Evolutionary conservation across 176 grass and related monocot genomes (phyloP).

Genomic region (Phragmites australis): DNA sequence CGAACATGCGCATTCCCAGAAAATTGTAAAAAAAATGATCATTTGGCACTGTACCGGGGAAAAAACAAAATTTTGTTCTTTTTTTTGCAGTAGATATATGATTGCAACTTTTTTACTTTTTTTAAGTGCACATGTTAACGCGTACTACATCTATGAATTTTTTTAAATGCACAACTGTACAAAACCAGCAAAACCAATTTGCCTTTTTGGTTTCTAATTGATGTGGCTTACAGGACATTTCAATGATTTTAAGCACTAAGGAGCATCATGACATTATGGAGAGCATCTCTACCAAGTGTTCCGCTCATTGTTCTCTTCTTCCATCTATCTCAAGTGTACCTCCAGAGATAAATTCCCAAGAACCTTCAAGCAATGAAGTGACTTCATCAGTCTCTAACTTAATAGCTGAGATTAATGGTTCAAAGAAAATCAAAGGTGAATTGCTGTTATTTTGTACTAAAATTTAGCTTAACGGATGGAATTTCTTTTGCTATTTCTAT

Average conservation of each 20-base stretch:
- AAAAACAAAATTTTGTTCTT: too few relatives aligned
- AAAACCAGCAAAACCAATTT: neutral
- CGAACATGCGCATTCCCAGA: neutral
- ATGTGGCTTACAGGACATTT: conserved; percentile 68
- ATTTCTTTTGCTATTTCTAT: conserved; percentile 19
- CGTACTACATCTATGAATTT: neutral
- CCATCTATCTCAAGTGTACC: conserved; percentile 58
- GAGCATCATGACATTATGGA: conserved; percentile 78
- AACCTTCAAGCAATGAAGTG: conserved; percentile 45
- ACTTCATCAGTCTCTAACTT: conserved; percentile 52
- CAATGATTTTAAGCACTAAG: conserved; percentile 86
- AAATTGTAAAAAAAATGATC: neutral
- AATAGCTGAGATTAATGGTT: conserved; percentile 59
- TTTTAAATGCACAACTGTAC: neutral
- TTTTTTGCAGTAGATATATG: neutral
- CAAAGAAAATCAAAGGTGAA: conserved; percentile 49
- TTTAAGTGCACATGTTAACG: neutral
- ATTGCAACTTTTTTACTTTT: neutral
- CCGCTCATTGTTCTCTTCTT: conserved; percentile 73
- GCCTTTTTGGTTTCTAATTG: conserved; percentile 35
- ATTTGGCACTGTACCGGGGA: neutral
- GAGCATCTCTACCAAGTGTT: conserved; percentile 80
- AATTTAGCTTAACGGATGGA: neutral
- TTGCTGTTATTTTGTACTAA: neutral
- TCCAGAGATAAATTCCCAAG: conserved; percentile 41